phyloP scores from a whole-genome alignment of 73 alveolate species.

The Paramecium tetraurelia region DNA sequence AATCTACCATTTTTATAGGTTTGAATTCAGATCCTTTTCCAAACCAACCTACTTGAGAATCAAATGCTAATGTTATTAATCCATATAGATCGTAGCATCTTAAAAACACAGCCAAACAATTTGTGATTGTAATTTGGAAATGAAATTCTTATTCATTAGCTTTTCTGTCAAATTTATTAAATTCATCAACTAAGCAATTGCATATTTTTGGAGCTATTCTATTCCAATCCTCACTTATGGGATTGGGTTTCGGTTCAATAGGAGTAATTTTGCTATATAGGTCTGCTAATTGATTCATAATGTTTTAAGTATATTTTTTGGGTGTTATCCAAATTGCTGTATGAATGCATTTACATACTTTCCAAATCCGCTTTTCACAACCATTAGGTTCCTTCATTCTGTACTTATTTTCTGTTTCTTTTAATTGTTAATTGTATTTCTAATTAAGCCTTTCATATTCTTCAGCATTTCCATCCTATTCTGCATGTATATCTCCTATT shows the following conservation, averaged over 20 bases:
- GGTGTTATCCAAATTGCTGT: not conserved
- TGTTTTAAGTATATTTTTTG: not conserved
- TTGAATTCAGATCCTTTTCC: not conserved
- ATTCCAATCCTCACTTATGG: not conserved
- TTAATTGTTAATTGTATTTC: not conserved
- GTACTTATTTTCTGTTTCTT: not conserved
- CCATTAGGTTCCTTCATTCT: not conserved
- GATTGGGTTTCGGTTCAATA: not conserved
- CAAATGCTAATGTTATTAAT: not conserved
- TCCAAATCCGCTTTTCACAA: not conserved
- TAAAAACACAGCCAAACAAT: not conserved
- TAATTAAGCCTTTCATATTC: not conserved
- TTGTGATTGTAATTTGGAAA: not conserved
- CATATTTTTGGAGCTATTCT: not conserved
- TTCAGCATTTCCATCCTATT: not conserved
- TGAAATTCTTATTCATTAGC: not conserved
- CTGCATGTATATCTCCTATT: not conserved
- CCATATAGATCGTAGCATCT: not conserved
- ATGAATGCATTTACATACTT: not conserved
- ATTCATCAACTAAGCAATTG: not conserved
- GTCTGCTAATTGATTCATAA: not conserved
- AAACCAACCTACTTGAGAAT: slow-evolving; percentile 12
- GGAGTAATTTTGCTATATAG: not conserved
- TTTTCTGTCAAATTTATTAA: not conserved
- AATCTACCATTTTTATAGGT: not conserved